Conservation (phyloP, 805 yeast species). For the Metschnikowia anglica region DNA sequence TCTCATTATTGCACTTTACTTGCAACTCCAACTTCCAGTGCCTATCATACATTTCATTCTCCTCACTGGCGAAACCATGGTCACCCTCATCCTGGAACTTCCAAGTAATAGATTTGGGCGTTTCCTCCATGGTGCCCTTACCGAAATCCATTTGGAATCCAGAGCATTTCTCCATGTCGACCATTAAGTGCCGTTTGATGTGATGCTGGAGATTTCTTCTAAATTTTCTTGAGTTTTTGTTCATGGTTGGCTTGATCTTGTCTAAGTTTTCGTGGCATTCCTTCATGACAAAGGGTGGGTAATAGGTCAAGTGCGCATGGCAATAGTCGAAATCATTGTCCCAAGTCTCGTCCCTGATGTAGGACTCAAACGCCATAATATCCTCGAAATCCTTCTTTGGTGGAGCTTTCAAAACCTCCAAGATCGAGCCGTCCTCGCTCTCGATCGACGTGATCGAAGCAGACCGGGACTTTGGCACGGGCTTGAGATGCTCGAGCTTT, state of each 20-base stretch:
- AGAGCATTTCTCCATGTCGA: slow-evolving; percentile 61
- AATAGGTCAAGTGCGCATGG: slow-evolving; percentile 64
- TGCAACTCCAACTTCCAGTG: slow-evolving; percentile 66
- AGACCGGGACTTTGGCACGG: slow-evolving; percentile 39
- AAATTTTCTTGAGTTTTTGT: slow-evolving; percentile 68
- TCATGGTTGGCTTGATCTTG: slow-evolving; percentile 68
- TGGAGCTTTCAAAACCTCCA: slow-evolving; percentile 37
- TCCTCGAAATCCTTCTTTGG: slow-evolving; percentile 57
- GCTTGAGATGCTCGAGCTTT: slow-evolving; percentile 37
- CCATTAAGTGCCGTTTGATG: slow-evolving; percentile 64
- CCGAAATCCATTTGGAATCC: slow-evolving; percentile 57
- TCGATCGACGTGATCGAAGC: slow-evolving; percentile 41
- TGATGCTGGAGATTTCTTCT: slow-evolving; percentile 75
- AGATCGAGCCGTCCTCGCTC: slow-evolving; percentile 29
- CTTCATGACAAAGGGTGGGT: slow-evolving; percentile 71
- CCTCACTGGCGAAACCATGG: slow-evolving; percentile 54
- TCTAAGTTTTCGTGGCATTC: slow-evolving; percentile 69
- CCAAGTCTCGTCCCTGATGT: slow-evolving; percentile 68
- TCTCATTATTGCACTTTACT: slow-evolving; percentile 63
- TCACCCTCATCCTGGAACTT: slow-evolving; percentile 57
- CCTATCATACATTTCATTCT: slow-evolving; percentile 44
- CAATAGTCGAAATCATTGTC: slow-evolving; percentile 71
- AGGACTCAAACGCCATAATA: slow-evolving; percentile 59
- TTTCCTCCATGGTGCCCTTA: slow-evolving; percentile 46
- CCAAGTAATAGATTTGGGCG: slow-evolving; percentile 58